Conservation (phyloP, 2,329 filamentous ascomycete species). For the Penicillium aurantiogriseum region DNA sequence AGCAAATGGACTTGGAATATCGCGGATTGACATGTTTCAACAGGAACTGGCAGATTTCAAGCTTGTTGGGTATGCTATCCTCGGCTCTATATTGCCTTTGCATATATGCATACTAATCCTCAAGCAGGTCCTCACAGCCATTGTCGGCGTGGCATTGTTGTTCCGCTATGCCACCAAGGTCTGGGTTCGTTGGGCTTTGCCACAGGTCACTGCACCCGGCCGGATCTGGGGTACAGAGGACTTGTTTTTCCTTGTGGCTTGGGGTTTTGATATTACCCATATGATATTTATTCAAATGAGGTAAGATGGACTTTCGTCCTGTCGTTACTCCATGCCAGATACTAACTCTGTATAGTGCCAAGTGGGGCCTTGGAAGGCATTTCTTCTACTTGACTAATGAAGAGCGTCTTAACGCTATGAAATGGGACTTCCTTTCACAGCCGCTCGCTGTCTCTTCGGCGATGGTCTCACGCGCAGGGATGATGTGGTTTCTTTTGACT, state of each 20-base stretch:
- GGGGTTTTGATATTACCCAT: constrained; percentile 33
- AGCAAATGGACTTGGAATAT: not conserved
- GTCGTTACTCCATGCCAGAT: too few species aligned
- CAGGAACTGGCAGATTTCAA: constrained; percentile 19
- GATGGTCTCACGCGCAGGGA: constrained; percentile 38
- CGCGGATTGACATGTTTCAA: not conserved
- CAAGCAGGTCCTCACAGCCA: constrained; percentile 20
- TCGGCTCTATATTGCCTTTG: not conserved
- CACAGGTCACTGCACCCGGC: constrained; percentile 32
- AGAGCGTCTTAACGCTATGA: constrained; percentile 31
- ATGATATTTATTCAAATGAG: constrained; percentile 35
- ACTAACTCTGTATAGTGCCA: constrained; percentile 19
- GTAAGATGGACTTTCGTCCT: constrained; percentile 15
- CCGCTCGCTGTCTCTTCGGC: constrained; percentile 31
- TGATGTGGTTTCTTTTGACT: constrained; percentile 39
- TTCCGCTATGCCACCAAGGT: constrained; percentile 29
- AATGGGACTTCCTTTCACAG: constrained; percentile 24
- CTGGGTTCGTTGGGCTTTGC: constrained; percentile 35
- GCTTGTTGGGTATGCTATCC: constrained; percentile 22
- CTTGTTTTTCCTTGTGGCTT: constrained; percentile 31
- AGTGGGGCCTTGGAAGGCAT: constrained; percentile 35
- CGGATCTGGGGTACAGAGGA: constrained; percentile 38
- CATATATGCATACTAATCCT: not conserved
- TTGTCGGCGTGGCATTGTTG: constrained; percentile 21
- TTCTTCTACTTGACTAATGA: constrained; percentile 29